Conservation (phyloP, 2,329 filamentous ascomycete genomes). For the Colletotrichum sp. region DNA sequence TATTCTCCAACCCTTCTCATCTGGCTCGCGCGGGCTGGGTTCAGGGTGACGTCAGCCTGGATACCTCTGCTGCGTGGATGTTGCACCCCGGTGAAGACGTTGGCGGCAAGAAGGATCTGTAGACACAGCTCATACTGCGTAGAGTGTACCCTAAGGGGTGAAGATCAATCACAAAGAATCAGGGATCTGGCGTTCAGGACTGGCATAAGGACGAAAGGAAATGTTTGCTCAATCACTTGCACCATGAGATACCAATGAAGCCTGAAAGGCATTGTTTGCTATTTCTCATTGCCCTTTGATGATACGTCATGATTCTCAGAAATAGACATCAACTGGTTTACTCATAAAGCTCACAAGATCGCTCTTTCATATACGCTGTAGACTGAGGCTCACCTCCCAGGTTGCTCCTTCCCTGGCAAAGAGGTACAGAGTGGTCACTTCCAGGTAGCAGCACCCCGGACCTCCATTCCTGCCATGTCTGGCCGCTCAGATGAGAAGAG, state of each 20-base stretch:
- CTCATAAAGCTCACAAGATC: accelerated
- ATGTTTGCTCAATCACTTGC: neutral
- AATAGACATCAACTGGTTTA: neutral
- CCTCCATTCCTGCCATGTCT: accelerated
- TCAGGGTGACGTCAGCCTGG: neutral
- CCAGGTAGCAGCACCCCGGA: neutral
- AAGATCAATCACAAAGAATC: neutral
- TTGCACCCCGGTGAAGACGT: accelerated
- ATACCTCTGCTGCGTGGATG: neutral
- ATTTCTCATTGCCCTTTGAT: neutral
- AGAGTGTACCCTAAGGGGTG: accelerated
- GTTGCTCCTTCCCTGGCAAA: neutral
- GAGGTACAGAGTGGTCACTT: accelerated
- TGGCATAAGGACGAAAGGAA: neutral
- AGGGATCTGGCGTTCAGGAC: neutral
- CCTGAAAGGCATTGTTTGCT: neutral
- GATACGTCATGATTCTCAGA: neutral
- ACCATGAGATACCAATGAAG: neutral
- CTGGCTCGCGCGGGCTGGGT: neutral
- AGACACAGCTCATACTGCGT: accelerated
- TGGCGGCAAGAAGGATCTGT: neutral
- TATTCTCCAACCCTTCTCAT: neutral
- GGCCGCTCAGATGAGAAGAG: neutral
- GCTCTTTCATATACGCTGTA: neutral
- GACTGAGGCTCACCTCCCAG: neutral